Percentiles rank a stretch among this genome's conserved stretches.
Conservation (phyloP, 106 monocot genomes). For the Acanthochlamys bracteata region DNA sequence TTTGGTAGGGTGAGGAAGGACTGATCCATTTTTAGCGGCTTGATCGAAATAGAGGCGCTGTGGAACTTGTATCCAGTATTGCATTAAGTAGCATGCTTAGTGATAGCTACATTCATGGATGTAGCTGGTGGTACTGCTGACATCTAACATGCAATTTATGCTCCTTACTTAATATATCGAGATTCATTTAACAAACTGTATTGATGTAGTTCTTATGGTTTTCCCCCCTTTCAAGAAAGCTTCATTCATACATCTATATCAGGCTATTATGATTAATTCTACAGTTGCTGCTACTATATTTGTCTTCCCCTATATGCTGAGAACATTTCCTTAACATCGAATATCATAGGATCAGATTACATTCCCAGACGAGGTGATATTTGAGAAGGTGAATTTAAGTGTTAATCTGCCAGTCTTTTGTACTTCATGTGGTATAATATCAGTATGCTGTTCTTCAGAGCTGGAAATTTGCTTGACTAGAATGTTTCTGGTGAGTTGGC, state of each 20-base stretch:
- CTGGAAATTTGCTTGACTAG: slow-evolving; percentile 78
- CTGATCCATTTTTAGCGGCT: slow-evolving; percentile 95
- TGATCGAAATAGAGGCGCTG: slow-evolving; percentile 44
- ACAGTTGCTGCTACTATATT: background rate
- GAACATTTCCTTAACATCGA: slow-evolving; percentile 26
- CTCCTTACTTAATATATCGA: too few relatives aligned
- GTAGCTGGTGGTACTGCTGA: too few relatives aligned
- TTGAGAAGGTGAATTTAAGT: slow-evolving; percentile 70
- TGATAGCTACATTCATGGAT: too few relatives aligned
- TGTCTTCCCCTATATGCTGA: background rate
- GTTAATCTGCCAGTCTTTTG: background rate
- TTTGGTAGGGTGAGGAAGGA: slow-evolving; percentile 85
- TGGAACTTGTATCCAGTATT: slow-evolving; percentile 79
- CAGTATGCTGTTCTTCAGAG: slow-evolving; percentile 26
- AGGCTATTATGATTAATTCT: background rate
- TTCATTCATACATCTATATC: background rate
- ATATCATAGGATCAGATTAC: slow-evolving; percentile 81
- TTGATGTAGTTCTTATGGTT: too few relatives aligned
- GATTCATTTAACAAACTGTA: too few relatives aligned
- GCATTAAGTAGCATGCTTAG: background rate
- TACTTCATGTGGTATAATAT: background rate
- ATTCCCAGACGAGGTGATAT: slow-evolving; percentile 88
- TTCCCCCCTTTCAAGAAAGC: too few relatives aligned
- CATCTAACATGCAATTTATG: too few relatives aligned
- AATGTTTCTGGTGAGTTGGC: slow-evolving; percentile 50